Evolutionary conservation across 768 basidiomycete species (phyloP), one percentile per base, ranked within the genome.

Genomic region (Pisolithus sp.): DNA sequence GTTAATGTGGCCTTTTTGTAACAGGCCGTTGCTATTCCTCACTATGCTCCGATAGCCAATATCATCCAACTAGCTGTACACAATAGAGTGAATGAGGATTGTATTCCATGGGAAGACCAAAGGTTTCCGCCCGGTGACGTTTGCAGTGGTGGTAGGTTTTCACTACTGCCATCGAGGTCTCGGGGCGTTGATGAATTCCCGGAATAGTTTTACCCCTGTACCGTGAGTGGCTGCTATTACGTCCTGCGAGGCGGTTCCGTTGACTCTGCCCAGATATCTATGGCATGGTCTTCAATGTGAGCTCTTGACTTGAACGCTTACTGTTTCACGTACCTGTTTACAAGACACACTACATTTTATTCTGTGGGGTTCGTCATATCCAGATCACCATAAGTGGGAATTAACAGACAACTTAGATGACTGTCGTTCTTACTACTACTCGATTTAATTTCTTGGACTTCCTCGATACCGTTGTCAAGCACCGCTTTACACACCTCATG

Each of bases 111-210:
- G 63, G 68, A 81, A 40, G 73, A 77, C 36, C 75, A 72, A 39
- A 70, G 82, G 28, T 83, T 76, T 59, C 73, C 75, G 50, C 74
- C 80, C 3, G 84, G 85, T 5, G 85, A 87, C 59, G 69, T 81
- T 7, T 76, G 77, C 10, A 71, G 78, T 48, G 82, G 73, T 64
- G 81, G 84, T 84, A 45, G 21, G 71, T 60, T 30, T 30, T 9
- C 6, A 2, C 30, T 30, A 30, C 30, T 7, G 8, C 30, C 30
- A 30, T 5, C 9, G 30, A 30, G 8, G 8, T 30, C 8, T 9
- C 9, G 8, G 2, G 26, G 8, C 9, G 8, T 30, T 30, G 30
- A 30, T 8, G 30, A 8, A 30, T 30, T 30, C 30, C 30, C 30
- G 30, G 17, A 20, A 13, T 48, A 83, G 82, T 80, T 21, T 69